These are phyloP conservation scores for Blastocystis sp. DNA, from an alignment of 352 stramenopile genomes.

Conservation along the genomic window DNA sequence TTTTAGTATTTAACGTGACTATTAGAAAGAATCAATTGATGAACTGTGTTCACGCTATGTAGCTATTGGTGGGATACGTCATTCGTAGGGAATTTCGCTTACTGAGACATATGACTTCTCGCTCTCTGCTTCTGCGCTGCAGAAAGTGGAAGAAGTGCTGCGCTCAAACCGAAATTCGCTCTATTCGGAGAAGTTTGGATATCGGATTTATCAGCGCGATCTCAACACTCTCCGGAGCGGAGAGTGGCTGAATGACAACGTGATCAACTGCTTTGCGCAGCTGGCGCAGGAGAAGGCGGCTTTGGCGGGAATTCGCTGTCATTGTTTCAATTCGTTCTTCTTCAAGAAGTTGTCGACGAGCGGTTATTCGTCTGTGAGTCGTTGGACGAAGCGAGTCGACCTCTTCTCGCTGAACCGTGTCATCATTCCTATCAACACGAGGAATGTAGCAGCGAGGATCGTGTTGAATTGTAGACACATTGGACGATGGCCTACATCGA, in stretches of 20 bases:
- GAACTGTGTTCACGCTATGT: background rate
- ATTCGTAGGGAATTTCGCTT: background rate
- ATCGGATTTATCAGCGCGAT: slow-evolving; percentile 30
- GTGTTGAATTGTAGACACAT: background rate
- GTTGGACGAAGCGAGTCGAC: slow-evolving; percentile 65
- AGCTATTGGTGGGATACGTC: background rate
- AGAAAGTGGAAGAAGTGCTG: background rate
- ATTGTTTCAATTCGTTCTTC: slow-evolving; percentile 67
- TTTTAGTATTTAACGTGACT: background rate
- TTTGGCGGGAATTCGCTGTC: background rate
- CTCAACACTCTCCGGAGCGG: background rate
- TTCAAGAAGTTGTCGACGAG: slow-evolving; percentile 66
- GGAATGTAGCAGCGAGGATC: background rate
- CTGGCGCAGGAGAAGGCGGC: background rate
- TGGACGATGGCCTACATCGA: slow-evolving; percentile 32
- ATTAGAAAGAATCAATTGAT: background rate
- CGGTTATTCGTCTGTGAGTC: slow-evolving; percentile 63
- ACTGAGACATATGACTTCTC: background rate
- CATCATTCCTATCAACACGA: slow-evolving; percentile 65
- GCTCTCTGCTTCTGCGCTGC: background rate
- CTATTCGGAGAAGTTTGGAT: slow-evolving; percentile 41
- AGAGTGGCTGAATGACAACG: slow-evolving; percentile 43
- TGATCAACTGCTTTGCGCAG: slow-evolving; percentile 25
- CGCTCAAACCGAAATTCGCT: background rate
- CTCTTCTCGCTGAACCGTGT: slow-evolving; percentile 66